These are phyloP conservation scores for Ophiognomonia clavigignenti-juglandacearum DNA, from an alignment of 2,329 filamentous ascomycete species.

Conservation along the genomic window DNA sequence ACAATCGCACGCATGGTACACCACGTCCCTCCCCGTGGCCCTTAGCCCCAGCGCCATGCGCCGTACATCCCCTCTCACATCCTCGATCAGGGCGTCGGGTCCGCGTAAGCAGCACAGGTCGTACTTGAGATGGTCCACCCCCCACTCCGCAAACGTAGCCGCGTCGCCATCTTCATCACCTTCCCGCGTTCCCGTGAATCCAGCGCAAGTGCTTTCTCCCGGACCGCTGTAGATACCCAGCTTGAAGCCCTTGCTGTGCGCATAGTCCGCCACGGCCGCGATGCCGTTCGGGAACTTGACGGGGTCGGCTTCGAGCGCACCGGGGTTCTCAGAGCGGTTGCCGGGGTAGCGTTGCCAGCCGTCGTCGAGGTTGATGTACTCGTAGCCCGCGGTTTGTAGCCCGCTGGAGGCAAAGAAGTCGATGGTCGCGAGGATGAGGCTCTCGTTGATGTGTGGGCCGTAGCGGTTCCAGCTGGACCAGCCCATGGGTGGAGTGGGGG, in stretches of 20 bases:
- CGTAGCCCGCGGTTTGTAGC: slow-evolving; percentile 4
- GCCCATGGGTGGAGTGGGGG: slow-evolving; percentile 7
- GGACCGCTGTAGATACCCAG: slow-evolving; percentile 9
- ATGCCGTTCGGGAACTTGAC: slow-evolving; percentile 4
- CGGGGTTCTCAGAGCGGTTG: slow-evolving; percentile 6
- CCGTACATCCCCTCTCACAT: slow-evolving; percentile 4
- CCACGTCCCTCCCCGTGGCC: slow-evolving; percentile 4
- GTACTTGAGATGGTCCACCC: slow-evolving; percentile 8
- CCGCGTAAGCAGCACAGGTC: slow-evolving; percentile 7
- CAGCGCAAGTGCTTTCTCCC: slow-evolving; percentile 5
- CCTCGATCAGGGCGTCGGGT: not conserved
- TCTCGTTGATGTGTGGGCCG: slow-evolving; percentile 8
- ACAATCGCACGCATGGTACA: slow-evolving; percentile 9
- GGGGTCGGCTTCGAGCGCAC: slow-evolving; percentile 2
- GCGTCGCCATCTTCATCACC: slow-evolving; percentile 3
- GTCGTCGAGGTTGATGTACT: slow-evolving; percentile 6
- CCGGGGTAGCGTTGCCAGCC: slow-evolving; percentile 7
- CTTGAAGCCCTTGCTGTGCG: slow-evolving; percentile 6
- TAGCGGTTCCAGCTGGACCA: slow-evolving; percentile 10
- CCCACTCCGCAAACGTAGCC: slow-evolving; percentile 4
- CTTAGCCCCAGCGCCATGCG: slow-evolving; percentile 7
- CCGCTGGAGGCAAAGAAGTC: slow-evolving; percentile 6
- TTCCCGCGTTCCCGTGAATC: slow-evolving; percentile 1
- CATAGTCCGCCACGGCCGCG: slow-evolving; percentile 1
- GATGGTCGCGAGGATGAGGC: slow-evolving; percentile 3